Percentiles rank a stretch among this genome's conserved stretches.
These are phyloP conservation scores for Xerocomus minutiporus DNA, from an alignment of 1,284 basidiomycete genomes.

Conservation along the genomic window DNA sequence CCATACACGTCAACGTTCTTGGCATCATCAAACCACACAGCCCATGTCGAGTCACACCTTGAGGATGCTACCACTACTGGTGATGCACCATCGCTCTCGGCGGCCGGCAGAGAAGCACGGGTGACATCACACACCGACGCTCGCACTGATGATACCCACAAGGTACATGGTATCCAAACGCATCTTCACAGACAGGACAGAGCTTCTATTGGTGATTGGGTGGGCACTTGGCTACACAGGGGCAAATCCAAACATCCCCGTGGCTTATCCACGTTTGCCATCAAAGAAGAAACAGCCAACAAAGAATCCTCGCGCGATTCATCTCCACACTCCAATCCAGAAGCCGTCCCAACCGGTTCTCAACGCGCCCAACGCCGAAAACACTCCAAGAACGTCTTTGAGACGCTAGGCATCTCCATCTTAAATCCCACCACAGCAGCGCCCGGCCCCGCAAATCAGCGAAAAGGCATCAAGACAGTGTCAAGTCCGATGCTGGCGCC, in stretches of 20 bases:
- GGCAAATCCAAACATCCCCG: slow-evolving; percentile 31
- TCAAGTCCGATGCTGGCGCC: slow-evolving; percentile 2
- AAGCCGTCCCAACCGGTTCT: slow-evolving; percentile 6
- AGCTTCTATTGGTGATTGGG: slow-evolving; percentile 59
- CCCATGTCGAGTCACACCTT: slow-evolving; percentile 2
- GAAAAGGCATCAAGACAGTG: slow-evolving; percentile 22
- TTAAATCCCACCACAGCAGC: slow-evolving; percentile 43
- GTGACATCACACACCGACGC: slow-evolving; percentile 5
- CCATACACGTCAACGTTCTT: slow-evolving; percentile 10
- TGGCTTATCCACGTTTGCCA: slow-evolving; percentile 15
- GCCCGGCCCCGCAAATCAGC: slow-evolving; percentile 24
- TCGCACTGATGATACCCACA: slow-evolving; percentile 8
- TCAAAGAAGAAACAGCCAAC: slow-evolving; percentile 18
- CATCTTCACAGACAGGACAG: slow-evolving; percentile 26
- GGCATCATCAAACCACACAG: not conserved
- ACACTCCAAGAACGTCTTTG: slow-evolving; percentile 60
- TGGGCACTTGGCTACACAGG: slow-evolving; percentile 61
- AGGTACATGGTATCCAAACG: slow-evolving; percentile 1
- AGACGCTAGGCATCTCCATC: slow-evolving; percentile 63
- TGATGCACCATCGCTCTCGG: slow-evolving; percentile 1
- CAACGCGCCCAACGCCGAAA: slow-evolving; percentile 36
- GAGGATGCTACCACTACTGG: not conserved
- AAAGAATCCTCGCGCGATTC: slow-evolving; percentile 23
- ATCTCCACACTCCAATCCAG: slow-evolving; percentile 18
- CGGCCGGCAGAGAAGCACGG: slow-evolving; percentile 3